Evolutionary conservation across 257 asterid genomes (phyloP), one percentile per base, ranked within the genome.

Genomic region (Przewalskia tangutica): DNA sequence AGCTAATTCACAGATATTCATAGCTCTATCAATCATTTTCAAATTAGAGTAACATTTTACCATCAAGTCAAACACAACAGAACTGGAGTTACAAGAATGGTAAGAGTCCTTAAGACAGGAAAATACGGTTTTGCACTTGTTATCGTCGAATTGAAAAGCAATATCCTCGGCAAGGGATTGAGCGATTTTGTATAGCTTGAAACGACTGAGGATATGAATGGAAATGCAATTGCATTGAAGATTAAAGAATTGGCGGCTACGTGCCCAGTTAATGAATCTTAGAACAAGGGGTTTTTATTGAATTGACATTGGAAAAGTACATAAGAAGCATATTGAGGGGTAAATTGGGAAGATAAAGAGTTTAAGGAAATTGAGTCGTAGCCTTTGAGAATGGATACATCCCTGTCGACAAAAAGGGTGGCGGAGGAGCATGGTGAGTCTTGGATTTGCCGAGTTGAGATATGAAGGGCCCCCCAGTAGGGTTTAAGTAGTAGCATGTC

Each of bases 181-280:
- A 12, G 97, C 97, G 6, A 89, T 77, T 81, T 89, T 92, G 87
- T 91, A 95, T 86, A 86, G 91, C 67, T 91, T 93, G 91, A 90
- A 92, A 63, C 95, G 91, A n/a, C 92, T 92, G 84, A 95, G 97
- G 65, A 90, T 91, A 89, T 95, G 98, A 82, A 92, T 84, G 5
- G 94, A 83, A 78, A 91, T 84, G 63, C 94, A 93, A 10, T 84
- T 84, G 89, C 93, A 91, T 11, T 86, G 91, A 32, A 93, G 92
- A 60, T 93, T 87, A 80, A 94, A 94, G 85, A 94, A 92, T 58
- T 91, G 96, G 42, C 63, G 86, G 55, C 68, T 82, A 76, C 89
- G 90, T 59, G 97, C 97, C 95, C 95, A 94, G 48, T 79, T 58
- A 84, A 93, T 79, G 90, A 95, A 95, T 79, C 87, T 92, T 3